phyloP scores from a whole-genome alignment of 352 stramenopile genomes.

The Ophiocytium majus region DNA sequence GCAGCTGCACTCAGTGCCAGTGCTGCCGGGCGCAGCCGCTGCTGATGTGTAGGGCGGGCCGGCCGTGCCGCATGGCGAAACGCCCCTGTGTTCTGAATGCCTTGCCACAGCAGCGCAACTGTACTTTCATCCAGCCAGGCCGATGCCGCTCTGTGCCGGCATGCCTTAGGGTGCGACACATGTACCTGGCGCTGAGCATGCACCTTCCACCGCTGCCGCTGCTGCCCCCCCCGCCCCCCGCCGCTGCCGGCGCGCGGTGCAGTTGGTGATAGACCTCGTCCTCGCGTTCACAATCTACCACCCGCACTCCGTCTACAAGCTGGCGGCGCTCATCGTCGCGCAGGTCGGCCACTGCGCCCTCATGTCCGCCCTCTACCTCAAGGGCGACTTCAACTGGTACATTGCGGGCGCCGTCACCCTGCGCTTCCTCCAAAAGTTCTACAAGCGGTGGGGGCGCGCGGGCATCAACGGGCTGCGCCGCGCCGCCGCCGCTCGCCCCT shows the following conservation, averaged over 20 bases:
- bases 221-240: too few species aligned
- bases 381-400: slow-evolving; percentile 5
- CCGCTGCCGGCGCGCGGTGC: neutral
- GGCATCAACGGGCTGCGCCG: neutral
- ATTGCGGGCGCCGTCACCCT: neutral
- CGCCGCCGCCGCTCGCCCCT: neutral
- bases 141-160: too few species aligned
- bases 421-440: slow-evolving; percentile 17
- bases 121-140: too few species aligned
- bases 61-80: too few species aligned
- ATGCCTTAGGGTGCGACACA: too few species aligned
- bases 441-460: slow-evolving; percentile 1
- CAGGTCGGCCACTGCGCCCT: neutral
- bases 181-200: too few species aligned
- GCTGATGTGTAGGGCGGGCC: too few species aligned
- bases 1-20: too few species aligned
- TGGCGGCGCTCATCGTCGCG: neutral
- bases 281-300: neutral
- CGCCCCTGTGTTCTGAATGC: too few species aligned
- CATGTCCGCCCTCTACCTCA: neutral
- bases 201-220: too few species aligned
- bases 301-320: neutral
- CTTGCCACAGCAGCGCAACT: too few species aligned
- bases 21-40: too few species aligned
- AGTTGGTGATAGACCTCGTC: neutral